Conservation (phyloP, 2,329 filamentous ascomycete genomes). For the Cordyceps javanica region DNA sequence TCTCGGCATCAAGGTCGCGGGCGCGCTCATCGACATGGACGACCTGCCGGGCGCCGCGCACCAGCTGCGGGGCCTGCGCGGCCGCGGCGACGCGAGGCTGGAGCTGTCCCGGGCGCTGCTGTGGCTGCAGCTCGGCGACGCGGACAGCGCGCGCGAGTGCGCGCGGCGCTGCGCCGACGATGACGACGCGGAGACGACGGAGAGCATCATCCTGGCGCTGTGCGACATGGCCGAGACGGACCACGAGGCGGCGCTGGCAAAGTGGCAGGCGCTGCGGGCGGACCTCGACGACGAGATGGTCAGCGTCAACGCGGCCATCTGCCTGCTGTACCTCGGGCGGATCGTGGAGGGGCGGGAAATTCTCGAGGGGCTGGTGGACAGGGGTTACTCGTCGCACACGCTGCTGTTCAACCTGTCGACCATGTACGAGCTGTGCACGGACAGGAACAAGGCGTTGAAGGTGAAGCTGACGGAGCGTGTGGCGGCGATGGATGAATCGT, state of each 20-base stretch:
- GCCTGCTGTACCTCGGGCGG: slow-evolving; percentile 71
- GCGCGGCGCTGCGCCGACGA: slow-evolving; percentile 29
- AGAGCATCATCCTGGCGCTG: slow-evolving; percentile 57
- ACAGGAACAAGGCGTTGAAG: slow-evolving; percentile 67
- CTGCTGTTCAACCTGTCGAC: slow-evolving; percentile 86
- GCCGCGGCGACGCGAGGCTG: slow-evolving; percentile 33
- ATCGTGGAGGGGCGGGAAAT: slow-evolving; percentile 64
- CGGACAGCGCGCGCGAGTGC: slow-evolving; percentile 56
- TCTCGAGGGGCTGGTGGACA: slow-evolving; percentile 59
- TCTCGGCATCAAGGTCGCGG: slow-evolving; percentile 61
- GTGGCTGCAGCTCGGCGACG: slow-evolving; percentile 72
- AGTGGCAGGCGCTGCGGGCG: slow-evolving; percentile 50
- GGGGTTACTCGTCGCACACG: slow-evolving; percentile 64
- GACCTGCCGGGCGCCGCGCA: slow-evolving; percentile 73
- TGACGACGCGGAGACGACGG: slow-evolving; percentile 27
- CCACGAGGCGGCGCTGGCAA: slow-evolving; percentile 55
- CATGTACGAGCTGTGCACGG: slow-evolving; percentile 85
- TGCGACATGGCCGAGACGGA: slow-evolving; percentile 73
- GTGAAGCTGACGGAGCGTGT: slow-evolving; percentile 62
- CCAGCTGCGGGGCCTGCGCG: slow-evolving; percentile 59
- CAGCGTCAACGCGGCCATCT: slow-evolving; percentile 77
- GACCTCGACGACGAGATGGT: slow-evolving; percentile 58
- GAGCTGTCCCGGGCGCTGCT: slow-evolving; percentile 56
- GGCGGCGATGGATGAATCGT: slow-evolving; percentile 49
- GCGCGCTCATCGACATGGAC: slow-evolving; percentile 75